Evolutionary conservation across 345 rosid species (phyloP).

Genomic region (Rhodamnia rubescens): DNA sequence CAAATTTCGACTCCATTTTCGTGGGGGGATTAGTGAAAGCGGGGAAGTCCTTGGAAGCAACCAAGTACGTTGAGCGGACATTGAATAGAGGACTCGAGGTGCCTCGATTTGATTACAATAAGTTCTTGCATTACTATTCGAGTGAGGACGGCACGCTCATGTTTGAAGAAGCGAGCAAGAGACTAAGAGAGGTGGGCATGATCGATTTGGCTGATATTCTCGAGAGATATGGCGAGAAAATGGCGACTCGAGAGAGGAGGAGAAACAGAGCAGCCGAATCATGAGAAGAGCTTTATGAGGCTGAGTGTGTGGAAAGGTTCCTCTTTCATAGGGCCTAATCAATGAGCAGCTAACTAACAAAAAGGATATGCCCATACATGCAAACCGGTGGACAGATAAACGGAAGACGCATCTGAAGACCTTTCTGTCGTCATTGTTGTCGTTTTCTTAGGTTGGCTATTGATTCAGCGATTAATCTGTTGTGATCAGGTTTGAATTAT

Average conservation of each 20-base stretch:
- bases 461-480: background rate
- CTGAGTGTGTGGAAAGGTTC: background rate
- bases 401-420: background rate
- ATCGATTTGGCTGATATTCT: slow-evolving; percentile 82
- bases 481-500: no score
- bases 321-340: background rate
- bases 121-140: slow-evolving; percentile 72
- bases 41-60: slow-evolving; percentile 57
- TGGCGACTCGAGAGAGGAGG: slow-evolving; percentile 81
- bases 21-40: slow-evolving; percentile 91
- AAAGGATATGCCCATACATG: background rate
- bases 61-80: slow-evolving; percentile 69
- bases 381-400: background rate
- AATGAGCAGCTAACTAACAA: background rate
- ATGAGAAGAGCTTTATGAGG: background rate
- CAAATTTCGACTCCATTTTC: slow-evolving; percentile 78
- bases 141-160: slow-evolving; percentile 60
- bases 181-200: slow-evolving; percentile 52
- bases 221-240: slow-evolving; percentile 68
- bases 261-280: slow-evolving; percentile 27
- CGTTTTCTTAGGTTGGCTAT: background rate
- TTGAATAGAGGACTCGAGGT: slow-evolving; percentile 63
- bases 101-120: slow-evolving; percentile 74
- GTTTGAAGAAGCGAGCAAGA: slow-evolving; percentile 60
- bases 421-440: background rate